Percentiles rank a stretch among this genome's conserved stretches.
Conservation (phyloP, 2,329 filamentous ascomycete genomes). For the Nigrograna mackinnonii region DNA sequence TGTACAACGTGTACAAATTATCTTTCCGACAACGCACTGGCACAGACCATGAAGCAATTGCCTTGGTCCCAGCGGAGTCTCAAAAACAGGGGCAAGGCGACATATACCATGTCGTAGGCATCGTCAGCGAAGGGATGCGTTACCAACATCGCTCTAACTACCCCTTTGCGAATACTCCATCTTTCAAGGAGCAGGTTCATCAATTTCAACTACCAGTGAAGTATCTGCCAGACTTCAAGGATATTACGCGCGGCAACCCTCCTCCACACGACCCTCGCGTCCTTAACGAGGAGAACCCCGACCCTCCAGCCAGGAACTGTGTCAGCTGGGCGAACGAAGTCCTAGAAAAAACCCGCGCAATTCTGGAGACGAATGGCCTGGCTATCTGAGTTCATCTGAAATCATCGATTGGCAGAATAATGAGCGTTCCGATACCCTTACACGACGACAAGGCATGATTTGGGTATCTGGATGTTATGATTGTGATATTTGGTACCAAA, state of each 20-base stretch:
- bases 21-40: no score
- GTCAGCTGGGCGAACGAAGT: conserved; percentile 5
- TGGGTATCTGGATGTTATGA: no score
- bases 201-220: conserved; percentile 6
- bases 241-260: conserved; percentile 8
- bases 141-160: conserved; percentile 6
- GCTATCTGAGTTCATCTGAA: no score
- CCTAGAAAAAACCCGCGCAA: no score
- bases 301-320: conserved; percentile 7
- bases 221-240: conserved; percentile 7
- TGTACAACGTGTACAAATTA: no score
- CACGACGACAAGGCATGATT: no score
- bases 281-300: conserved; percentile 6
- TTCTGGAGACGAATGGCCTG: no score
- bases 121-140: conserved; percentile 8
- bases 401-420: no score
- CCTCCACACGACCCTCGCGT: conserved; percentile 8
- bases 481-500: no score
- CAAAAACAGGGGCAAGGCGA: conserved; percentile 4
- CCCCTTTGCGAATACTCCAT: conserved; percentile 4
- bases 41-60: conserved; percentile 9
- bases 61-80: conserved; percentile 8
- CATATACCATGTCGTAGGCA: conserved; percentile 11
- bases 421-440: no score
- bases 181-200: conserved; percentile 6